Conservation (phyloP, 495 filamentous ascomycete species). For the Aspergillus leporis region DNA sequence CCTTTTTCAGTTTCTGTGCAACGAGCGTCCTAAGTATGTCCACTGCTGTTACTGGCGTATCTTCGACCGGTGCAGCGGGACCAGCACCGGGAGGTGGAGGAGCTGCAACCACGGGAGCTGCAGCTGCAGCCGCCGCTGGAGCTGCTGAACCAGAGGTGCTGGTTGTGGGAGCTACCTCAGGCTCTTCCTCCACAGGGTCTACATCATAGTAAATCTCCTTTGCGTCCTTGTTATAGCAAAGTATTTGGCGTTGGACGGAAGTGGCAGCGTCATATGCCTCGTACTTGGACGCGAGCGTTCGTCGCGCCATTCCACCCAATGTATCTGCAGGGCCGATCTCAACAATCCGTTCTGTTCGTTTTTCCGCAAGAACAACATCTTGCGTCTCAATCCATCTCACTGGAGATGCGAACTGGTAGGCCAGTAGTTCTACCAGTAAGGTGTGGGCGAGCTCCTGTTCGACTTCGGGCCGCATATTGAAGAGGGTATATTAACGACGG, state of each 20-base stretch:
- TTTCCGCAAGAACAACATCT: constrained; percentile 97
- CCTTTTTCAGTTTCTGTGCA: constrained; percentile 99
- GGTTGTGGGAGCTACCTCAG: constrained; percentile 55
- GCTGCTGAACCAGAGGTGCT: constrained; percentile 33
- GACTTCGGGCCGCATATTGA: constrained; percentile 92
- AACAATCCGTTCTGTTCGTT: constrained; percentile 93
- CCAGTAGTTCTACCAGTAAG: constrained; percentile 94
- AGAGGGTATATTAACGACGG: constrained; percentile 13
- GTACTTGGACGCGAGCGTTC: constrained; percentile 95
- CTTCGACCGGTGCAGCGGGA: constrained; percentile 84
- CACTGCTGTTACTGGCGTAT: constrained; percentile 81
- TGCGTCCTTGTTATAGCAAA: constrained; percentile 99
- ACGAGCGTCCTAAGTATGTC: constrained; percentile 89
- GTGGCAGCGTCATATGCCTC: constrained; percentile 98
- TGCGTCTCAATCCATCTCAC: constrained; percentile 99
- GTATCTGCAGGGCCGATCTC: constrained; percentile 98
- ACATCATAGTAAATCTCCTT: constrained; percentile 99
- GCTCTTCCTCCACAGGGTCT: constrained; percentile 91
- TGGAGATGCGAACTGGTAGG: constrained; percentile 98
- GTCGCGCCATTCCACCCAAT: constrained; percentile 96
- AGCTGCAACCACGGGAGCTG: constrained; percentile 52
- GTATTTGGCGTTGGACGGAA: constrained; percentile 92
- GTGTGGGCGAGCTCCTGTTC: constrained; percentile 99
- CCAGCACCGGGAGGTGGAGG: constrained; percentile 71
- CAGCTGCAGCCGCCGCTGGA: constrained; percentile 37